A percentile compares a stretch with the other conserved stretches of the same genome.
phyloP scores from a whole-genome alignment of 140 eudicot species.

The Senecio squalidus region DNA sequence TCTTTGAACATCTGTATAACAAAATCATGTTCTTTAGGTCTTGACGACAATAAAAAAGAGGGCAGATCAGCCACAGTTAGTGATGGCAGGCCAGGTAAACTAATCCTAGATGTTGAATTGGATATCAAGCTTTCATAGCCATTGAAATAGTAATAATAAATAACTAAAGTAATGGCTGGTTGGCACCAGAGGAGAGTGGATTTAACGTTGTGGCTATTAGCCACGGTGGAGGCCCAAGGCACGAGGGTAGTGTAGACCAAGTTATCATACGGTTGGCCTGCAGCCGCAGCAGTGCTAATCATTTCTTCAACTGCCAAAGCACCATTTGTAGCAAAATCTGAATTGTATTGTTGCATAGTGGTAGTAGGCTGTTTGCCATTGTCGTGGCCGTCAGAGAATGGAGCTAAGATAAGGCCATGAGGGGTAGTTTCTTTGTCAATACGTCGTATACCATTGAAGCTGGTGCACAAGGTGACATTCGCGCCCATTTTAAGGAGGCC shows the following conservation, averaged over 20 bases:
- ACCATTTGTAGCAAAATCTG: conserved; percentile 15
- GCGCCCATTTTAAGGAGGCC: conserved; percentile 24
- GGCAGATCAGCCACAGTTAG: conserved; percentile 5
- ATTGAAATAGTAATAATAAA: too few species aligned
- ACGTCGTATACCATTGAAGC: neutral
- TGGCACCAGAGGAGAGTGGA: conserved; percentile 23
- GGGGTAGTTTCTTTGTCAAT: conserved; percentile 7
- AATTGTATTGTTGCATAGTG: conserved; percentile 9
- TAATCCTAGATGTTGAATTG: neutral
- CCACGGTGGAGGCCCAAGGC: conserved; percentile 32
- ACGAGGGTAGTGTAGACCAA: too few species aligned
- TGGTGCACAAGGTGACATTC: conserved; percentile 25
- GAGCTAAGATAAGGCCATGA: conserved; percentile 3
- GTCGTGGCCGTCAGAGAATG: conserved; percentile 29
- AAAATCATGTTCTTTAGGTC: too few species aligned
- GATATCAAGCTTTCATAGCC: conserved; percentile 2
- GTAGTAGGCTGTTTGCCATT: neutral
- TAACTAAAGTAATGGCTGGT: too few species aligned
- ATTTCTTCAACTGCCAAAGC: neutral
- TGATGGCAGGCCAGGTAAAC: too few species aligned
- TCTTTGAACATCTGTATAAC: too few species aligned
- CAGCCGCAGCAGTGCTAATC: conserved; percentile 5
- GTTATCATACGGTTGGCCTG: conserved; percentile 11
- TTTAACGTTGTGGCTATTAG: conserved; percentile 5
- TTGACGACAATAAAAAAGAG: conserved; percentile 3